A percentile compares a stretch with the other conserved stretches of the same genome.
Conservation (phyloP, 202 grass and related monocot genomes). For the Bolboschoenoplectus hybrid region DNA sequence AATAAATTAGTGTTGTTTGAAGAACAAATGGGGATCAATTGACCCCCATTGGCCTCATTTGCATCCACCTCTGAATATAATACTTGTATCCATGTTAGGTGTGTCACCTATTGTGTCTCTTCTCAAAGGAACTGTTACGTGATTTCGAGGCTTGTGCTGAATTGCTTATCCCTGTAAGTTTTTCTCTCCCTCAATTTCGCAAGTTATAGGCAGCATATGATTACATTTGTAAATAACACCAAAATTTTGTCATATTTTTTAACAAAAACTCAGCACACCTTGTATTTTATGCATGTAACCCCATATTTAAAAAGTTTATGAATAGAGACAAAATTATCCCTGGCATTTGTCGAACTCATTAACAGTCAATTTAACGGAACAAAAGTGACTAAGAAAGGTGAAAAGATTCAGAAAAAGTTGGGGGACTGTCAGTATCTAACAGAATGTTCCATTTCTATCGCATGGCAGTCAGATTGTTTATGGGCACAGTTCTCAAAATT, state of each 20-base stretch:
- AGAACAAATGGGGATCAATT: no score
- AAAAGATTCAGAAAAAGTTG: neutral
- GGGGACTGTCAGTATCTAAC: neutral
- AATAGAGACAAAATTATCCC: neutral
- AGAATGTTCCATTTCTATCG: neutral
- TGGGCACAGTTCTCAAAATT: neutral
- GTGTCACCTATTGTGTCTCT: constrained; percentile 75
- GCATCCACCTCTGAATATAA: neutral
- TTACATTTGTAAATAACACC: neutral
- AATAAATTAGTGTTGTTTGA: no score
- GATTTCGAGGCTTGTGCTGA: constrained; percentile 87
- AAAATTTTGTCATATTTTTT: neutral
- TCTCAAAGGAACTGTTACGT: constrained; percentile 71
- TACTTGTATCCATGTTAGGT: constrained; percentile 48
- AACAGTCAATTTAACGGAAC: neutral
- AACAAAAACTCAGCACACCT: neutral
- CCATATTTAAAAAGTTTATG: neutral
- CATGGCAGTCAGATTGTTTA: neutral
- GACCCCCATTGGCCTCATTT: no score
- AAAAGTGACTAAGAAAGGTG: neutral
- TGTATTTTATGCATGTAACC: neutral
- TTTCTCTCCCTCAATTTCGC: neutral
- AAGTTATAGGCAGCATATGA: neutral
- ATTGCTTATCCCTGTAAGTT: constrained; percentile 74
- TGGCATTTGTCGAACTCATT: neutral